Evolutionary conservation across 225 moss, liverwort and hornwort species (phyloP), one percentile per base, ranked within the genome.

Genomic region (Marchantia paleacea): DNA sequence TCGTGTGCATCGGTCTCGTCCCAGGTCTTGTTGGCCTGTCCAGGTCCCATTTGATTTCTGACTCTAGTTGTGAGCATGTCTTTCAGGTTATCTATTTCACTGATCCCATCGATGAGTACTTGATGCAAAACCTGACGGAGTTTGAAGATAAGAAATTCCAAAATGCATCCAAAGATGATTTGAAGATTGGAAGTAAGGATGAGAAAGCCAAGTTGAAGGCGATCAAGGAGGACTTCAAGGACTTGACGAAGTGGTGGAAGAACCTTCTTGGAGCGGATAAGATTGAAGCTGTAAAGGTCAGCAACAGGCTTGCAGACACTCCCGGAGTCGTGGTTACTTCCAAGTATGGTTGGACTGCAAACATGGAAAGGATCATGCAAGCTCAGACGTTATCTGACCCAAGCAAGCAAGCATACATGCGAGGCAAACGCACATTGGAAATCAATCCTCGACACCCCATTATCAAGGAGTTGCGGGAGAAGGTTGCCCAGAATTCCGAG

Each of bases 231-330:
- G 67, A 85, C 9, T 97, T 87, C 72, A 92, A 92, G 81, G 94
- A 89, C 52, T 87, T 91, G 25, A 97, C 89, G 0, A 94, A 81
- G 66, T 97, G 97, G 97, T 94, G 94, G 93, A 94, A 97, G 52
- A 84, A 91, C 30, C 74, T 91, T 64, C 79, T 94, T 64, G 73
- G 60, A 22, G n/a, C 53, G 49, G 82, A 92, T 71, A 88, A 70
- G 74, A 83, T 94, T 25, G 91, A 93, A 74, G 82, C 80, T 16
- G 83, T 94, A 25, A 93, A 93, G 83, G 78, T 97, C 25, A 97
- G 93, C 77, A 92, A 84, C 64, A 85, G 92, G 75, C 69, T 97
- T 55, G 92, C 88, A 47, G 78, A 89, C 12, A 94, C 94, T 63
- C 94, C 97, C 6, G 89, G 89, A 8, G 89, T 94, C 54, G 94